phyloP scores from a whole-genome alignment of 148 eudicot genomes.

The Rhododendron williamsianum region DNA sequence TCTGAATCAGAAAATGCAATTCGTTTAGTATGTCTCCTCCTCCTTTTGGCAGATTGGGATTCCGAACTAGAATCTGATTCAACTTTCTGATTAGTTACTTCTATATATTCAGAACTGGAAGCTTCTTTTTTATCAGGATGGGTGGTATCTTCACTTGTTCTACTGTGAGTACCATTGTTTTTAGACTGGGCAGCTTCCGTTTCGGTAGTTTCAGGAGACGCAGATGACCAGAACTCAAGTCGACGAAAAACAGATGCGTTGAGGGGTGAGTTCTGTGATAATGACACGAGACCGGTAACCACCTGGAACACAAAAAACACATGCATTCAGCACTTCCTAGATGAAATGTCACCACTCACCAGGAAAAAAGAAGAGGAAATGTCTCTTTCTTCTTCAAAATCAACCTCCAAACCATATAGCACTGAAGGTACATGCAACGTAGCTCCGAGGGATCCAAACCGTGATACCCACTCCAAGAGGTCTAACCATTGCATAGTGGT shows the following conservation, averaged over 20 bases:
- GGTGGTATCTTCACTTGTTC: constrained; percentile 12
- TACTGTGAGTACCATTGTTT: constrained; percentile 28
- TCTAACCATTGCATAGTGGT: not conserved
- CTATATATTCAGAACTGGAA: constrained; percentile 18
- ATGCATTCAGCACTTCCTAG: not conserved
- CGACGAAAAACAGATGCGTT: constrained; percentile 30
- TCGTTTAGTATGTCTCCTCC: constrained; percentile 36
- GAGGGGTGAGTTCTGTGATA: constrained; percentile 27
- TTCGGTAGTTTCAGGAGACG: constrained; percentile 48
- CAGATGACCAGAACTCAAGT: constrained; percentile 64
- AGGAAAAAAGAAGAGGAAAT: not conserved
- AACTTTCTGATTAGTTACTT: constrained; percentile 23
- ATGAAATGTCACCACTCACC: not conserved
- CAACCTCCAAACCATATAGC: not conserved
- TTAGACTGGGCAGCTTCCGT: constrained; percentile 29
- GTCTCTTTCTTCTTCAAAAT: not conserved
- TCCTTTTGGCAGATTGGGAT: constrained; percentile 25
- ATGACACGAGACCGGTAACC: constrained; percentile 30
- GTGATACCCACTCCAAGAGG: not conserved
- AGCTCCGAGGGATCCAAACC: not conserved
- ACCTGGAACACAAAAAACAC: constrained; percentile 25
- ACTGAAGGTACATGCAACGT: not conserved
- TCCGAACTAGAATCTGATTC: constrained; percentile 41
- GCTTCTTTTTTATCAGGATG: constrained; percentile 23
- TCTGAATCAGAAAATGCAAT: constrained; percentile 49